Evolutionary conservation across 805 yeast species (phyloP).

Genomic region (Candida verbasci): DNA sequence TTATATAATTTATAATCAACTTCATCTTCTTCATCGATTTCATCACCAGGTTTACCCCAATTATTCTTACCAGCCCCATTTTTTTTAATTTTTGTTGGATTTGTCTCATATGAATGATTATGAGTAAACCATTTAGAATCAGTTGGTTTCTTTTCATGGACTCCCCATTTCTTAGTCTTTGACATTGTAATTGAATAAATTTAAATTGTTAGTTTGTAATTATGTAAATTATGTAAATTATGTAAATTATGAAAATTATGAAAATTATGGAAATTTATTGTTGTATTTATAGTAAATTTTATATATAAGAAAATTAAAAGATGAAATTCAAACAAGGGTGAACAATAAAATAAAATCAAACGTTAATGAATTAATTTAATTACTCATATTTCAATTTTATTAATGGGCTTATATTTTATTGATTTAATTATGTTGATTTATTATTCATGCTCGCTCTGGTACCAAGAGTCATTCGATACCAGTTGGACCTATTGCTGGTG

Average conservation of each 20-base stretch:
- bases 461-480: too few relatives aligned
- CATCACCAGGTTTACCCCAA: slow-evolving; percentile 86
- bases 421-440: too few relatives aligned
- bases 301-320: too few relatives aligned
- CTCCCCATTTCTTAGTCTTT: slow-evolving; percentile 76
- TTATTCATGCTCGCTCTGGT: too few relatives aligned
- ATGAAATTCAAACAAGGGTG: not conserved
- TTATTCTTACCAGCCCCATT: slow-evolving; percentile 82
- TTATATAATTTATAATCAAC: slow-evolving; percentile 24
- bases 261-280: not conserved
- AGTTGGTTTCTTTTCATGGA: slow-evolving; percentile 50
- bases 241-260: not conserved
- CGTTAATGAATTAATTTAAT: too few relatives aligned
- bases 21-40: slow-evolving; percentile 57
- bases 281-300: not conserved
- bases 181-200: slow-evolving; percentile 45
- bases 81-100: slow-evolving; percentile 76
- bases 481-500: too few relatives aligned
- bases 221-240: not conserved
- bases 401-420: too few relatives aligned
- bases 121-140: slow-evolving; percentile 76
- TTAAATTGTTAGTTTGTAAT: not conserved
- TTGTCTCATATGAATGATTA: slow-evolving; percentile 59
- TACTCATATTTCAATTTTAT: not conserved
- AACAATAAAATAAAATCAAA: too few relatives aligned